Conservation (phyloP, 805 yeast genomes). For the Kregervanrija pseudodelftensis region DNA sequence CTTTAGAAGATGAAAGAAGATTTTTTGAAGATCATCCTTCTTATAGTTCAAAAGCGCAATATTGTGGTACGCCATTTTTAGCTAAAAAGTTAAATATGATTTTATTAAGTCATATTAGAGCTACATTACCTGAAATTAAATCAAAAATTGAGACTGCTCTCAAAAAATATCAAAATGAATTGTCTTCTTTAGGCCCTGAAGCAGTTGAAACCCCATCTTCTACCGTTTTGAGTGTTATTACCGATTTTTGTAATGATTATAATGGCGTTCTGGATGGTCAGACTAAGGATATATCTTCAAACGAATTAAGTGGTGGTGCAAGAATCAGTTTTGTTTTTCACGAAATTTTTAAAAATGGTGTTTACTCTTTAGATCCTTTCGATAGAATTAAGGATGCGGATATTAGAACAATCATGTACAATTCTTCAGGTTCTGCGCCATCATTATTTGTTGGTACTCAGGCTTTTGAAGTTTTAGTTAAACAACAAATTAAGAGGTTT, state of each 20-base stretch:
- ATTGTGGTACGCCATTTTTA: constrained; percentile 96
- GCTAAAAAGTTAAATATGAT: constrained; percentile 88
- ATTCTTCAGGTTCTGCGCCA: constrained; percentile 94
- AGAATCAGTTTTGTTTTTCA: constrained; percentile 95
- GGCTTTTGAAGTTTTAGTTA: constrained; percentile 92
- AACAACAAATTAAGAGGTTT: constrained; percentile 87
- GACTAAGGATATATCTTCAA: constrained; percentile 78
- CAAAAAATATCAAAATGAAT: constrained; percentile 77
- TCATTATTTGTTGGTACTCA: constrained; percentile 95
- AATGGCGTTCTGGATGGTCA: constrained; percentile 89
- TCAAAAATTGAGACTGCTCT: constrained; percentile 79
- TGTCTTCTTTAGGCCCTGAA: constrained; percentile 77
- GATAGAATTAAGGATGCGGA: constrained; percentile 94
- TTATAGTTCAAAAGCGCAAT: constrained; percentile 87
- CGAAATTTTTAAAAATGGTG: constrained; percentile 90
- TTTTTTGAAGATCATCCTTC: constrained; percentile 88
- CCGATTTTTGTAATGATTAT: constrained; percentile 88
- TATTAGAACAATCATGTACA: constrained; percentile 93
- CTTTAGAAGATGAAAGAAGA: constrained; percentile 69
- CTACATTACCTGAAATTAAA: constrained; percentile 87
- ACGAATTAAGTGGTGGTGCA: constrained; percentile 96
- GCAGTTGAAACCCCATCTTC: constrained; percentile 84
- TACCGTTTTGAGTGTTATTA: constrained; percentile 81
- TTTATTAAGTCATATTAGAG: constrained; percentile 81
- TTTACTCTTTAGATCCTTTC: constrained; percentile 87